These are phyloP conservation scores for Trichoderma afroharzianum DNA, from an alignment of 2,329 filamentous ascomycete genomes.

Conservation along the genomic window DNA sequence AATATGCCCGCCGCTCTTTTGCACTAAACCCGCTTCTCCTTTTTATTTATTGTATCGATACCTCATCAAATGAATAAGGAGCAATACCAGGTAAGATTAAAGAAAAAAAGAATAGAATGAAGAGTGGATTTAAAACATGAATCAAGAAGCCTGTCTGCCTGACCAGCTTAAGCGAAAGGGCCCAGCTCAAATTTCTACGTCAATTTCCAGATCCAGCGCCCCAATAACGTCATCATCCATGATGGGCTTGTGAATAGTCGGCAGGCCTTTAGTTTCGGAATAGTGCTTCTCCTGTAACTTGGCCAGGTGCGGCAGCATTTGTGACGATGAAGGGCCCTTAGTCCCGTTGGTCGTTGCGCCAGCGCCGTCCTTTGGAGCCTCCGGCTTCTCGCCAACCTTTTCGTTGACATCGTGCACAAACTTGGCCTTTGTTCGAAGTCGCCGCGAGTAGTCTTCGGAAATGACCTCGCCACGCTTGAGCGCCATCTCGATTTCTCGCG, in stretches of 20 bases:
- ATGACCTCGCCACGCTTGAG: conserved; percentile 61
- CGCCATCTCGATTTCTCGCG: conserved; percentile 57
- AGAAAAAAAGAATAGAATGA: background rate
- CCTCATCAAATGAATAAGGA: background rate
- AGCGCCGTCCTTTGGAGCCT: conserved; percentile 48
- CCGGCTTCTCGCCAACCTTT: conserved; percentile 41
- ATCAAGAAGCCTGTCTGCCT: background rate
- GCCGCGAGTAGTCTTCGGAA: conserved; percentile 56
- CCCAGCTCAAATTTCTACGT: conserved; percentile 69
- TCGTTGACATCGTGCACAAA: conserved; percentile 63
- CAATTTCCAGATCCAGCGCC: conserved; percentile 82
- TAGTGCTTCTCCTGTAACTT: conserved; percentile 52
- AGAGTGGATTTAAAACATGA: background rate
- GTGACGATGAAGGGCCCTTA: conserved; percentile 42
- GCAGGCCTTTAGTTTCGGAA: conserved; percentile 56
- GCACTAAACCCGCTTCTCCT: background rate
- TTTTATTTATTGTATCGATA: background rate
- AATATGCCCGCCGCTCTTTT: conserved; percentile 8
- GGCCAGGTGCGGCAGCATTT: conserved; percentile 48
- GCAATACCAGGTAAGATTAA: background rate
- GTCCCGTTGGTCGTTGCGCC: conserved; percentile 53
- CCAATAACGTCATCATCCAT: conserved; percentile 93
- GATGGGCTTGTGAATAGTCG: conserved; percentile 71
- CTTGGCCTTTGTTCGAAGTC: conserved; percentile 64
- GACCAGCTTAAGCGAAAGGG: background rate